Conservation (phyloP, 495 filamentous ascomycete species). For the Penicillium coffeae region DNA sequence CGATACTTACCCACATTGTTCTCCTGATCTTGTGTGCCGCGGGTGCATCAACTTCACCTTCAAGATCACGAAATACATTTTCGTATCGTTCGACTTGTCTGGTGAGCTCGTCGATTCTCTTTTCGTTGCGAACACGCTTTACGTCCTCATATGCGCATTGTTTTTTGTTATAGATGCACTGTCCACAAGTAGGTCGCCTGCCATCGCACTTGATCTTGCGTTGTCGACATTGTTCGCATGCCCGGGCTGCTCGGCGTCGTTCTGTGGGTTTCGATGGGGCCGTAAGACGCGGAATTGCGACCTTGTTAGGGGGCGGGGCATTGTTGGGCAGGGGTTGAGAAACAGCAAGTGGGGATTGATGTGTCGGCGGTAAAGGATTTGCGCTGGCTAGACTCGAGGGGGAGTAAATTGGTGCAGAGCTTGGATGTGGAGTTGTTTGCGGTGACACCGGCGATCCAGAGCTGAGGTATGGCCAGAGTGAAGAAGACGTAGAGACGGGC, state of each 20-base stretch:
- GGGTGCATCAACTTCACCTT: constrained; percentile 23
- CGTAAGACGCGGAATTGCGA: constrained; percentile 32
- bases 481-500: no score
- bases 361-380: background rate
- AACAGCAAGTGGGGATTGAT: background rate
- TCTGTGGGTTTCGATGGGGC: constrained; percentile 1
- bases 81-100: constrained; percentile 46
- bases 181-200: constrained; percentile 48
- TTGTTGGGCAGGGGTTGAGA: background rate
- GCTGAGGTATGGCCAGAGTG: no score
- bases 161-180: constrained; percentile 49
- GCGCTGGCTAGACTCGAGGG: no score
- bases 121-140: constrained; percentile 56
- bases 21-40: constrained; percentile 34
- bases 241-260: constrained; percentile 44
- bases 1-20: constrained; percentile 28
- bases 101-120: constrained; percentile 36
- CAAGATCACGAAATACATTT: constrained; percentile 35
- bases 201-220: constrained; percentile 62
- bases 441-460: no score
- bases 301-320: constrained; percentile 15
- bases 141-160: constrained; percentile 51
- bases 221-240: constrained; percentile 70
- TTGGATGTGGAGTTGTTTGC: background rate
- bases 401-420: no score